A percentile compares a stretch with the other conserved stretches of the same genome.
These are phyloP conservation scores for Pulveroboletus ravenelii DNA, from an alignment of 768 basidiomycete genomes.

Conservation along the genomic window DNA sequence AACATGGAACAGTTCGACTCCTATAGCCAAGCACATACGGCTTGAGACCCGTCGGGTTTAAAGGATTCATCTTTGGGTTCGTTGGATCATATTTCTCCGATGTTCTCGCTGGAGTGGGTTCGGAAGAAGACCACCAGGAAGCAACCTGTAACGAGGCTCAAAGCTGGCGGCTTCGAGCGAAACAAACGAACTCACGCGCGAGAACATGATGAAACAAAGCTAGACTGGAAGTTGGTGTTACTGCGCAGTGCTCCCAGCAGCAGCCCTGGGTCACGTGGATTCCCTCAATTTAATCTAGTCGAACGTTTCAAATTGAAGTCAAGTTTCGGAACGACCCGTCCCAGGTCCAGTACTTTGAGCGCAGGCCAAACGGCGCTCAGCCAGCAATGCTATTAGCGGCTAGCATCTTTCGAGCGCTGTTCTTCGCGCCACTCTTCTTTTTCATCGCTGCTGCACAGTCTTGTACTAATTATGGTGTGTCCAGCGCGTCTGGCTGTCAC, in stretches of 20 bases:
- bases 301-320: no score
- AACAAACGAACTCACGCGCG: conserved; percentile 29
- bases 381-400: conserved; percentile 8
- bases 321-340: neutral
- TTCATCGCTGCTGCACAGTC: conserved; percentile 19
- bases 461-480: conserved; percentile 24
- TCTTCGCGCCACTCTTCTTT: conserved; percentile 9
- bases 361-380: neutral
- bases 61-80: conserved; percentile 75
- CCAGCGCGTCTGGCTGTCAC: conserved; percentile 40
- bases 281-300: no score
- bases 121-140: conserved; percentile 51
- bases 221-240: neutral
- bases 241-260: no score
- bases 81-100: conserved; percentile 61
- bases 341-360: neutral
- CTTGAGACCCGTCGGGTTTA: conserved; percentile 93
- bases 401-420: conserved; percentile 6
- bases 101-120: conserved; percentile 25
- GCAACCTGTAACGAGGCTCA: conserved; percentile 34
- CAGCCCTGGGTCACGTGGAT: no score
- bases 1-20: neutral
- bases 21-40: conserved; percentile 54
- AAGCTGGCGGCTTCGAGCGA: neutral
- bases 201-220: conserved; percentile 35